phyloP scores from a whole-genome alignment of 2,329 filamentous ascomycete genomes.

The Zasmidium cellare region DNA sequence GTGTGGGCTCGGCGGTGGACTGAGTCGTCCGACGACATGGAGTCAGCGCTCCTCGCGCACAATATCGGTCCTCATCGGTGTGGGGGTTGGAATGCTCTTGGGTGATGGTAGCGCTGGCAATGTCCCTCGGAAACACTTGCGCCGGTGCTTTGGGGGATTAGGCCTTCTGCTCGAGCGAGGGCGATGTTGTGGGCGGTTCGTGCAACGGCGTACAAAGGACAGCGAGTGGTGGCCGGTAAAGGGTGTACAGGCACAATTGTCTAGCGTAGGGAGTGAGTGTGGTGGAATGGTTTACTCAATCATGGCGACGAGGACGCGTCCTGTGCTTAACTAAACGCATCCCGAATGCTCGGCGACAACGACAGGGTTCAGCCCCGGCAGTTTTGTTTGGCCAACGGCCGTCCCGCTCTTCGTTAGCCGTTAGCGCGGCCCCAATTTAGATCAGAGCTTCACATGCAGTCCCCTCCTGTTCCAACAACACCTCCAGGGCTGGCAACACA shows the following conservation, averaged over 20 bases:
- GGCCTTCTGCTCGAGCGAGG: not conserved
- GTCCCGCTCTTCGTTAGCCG: too few species aligned
- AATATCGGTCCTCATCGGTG: conserved; percentile 1
- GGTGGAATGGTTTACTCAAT: not conserved
- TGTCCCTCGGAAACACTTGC: not conserved
- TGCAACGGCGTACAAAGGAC: not conserved
- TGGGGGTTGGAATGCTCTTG: not conserved
- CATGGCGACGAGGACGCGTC: too few species aligned
- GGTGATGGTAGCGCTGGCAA: not conserved
- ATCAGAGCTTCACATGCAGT: too few species aligned
- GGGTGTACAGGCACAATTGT: not conserved
- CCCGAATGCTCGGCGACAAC: too few species aligned
- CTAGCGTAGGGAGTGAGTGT: not conserved
- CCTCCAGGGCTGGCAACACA: not conserved
- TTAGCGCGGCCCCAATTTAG: too few species aligned
- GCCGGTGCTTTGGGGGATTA: not conserved
- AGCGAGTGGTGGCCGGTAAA: not conserved
- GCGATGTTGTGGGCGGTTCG: not conserved
- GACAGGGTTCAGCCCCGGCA: too few species aligned
- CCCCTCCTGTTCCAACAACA: not conserved
- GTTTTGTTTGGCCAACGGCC: too few species aligned
- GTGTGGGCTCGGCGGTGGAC: conserved; percentile 49
- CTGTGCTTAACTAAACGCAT: too few species aligned
- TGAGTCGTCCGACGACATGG: conserved; percentile 52
- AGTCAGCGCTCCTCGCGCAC: conserved; percentile 17